Evolutionary conservation across 2,329 filamentous ascomycete genomes (phyloP), one percentile per base, ranked within the genome.

Genomic region (Rasamsonia emersonii): DNA sequence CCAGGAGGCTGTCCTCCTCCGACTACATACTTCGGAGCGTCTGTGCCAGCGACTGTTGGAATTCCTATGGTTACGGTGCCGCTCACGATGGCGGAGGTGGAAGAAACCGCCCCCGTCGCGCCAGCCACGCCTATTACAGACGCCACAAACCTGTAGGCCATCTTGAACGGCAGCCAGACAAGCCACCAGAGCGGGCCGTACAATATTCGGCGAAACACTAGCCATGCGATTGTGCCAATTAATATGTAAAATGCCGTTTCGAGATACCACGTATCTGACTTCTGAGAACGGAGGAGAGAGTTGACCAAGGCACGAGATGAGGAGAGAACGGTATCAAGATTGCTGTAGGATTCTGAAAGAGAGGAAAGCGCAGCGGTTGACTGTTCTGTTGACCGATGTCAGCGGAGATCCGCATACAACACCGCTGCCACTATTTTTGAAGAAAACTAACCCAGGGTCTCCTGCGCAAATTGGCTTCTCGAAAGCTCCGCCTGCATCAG

Each of bases 221-320:
- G 70, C 91, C 91, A 98, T 18, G 67, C 69, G 24, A 88, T 77
- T 1, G 86, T 95, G 4, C 64, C 73, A 14, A 82, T 51, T 10
- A 96, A 71, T 46, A 95, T 70, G 54, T 88, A 93, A 44, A 96
- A 78, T 2, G 88, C 77, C 21, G 84, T 93, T 60, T 91, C 82
- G 19, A 98, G 73, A 55, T 98, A 98, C 91, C 91, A 98, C 2
- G 88, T 95, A 54, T 98, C 91, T 43, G 82, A 91, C 69, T 98
- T 98, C 54, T 93, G 86, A 42, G 84, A 91, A 39, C 77, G 76
- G 28, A 96, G 64, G 27, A 98, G 67, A 11, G 84, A 85, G 5
- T 77, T 76, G 5, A 95, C 73, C 11, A 98, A 67, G 34, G 78
- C 79, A 42, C 75, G 73, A 27, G 83, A 88, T 35, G 75, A 82